Evolutionary conservation across 306 rosid genomes (phyloP).

Genomic region (Cercis canadensis): DNA sequence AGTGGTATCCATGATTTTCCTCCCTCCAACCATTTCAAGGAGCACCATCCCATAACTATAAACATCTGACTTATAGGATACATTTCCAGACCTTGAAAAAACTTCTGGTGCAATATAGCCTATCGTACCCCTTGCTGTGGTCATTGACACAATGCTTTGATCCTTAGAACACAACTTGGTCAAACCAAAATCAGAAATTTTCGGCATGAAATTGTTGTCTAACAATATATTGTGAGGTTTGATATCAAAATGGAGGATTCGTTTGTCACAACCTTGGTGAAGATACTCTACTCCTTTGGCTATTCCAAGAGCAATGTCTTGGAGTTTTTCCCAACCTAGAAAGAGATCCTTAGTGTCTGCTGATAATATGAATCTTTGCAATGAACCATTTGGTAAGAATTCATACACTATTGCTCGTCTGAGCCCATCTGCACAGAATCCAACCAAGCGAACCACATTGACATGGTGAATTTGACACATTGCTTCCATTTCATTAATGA

Average conservation of each 20-base stretch:
- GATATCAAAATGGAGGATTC: conserved; percentile 45
- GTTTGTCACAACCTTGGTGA: conserved; percentile 46
- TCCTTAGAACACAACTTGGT: conserved; percentile 33
- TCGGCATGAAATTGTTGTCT: conserved; percentile 16
- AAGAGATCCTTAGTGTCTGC: conserved; percentile 11
- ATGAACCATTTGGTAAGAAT: conserved; percentile 40
- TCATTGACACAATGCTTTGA: conserved; percentile 35
- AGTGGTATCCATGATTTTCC: conserved; percentile 28
- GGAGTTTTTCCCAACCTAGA: conserved; percentile 43
- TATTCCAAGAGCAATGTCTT: conserved; percentile 33
- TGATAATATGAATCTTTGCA: conserved; percentile 41
- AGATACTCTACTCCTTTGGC: conserved; percentile 46
- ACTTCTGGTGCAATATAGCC: conserved; percentile 39
- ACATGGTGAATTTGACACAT: conserved; percentile 48
- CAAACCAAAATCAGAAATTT: conserved; percentile 37
- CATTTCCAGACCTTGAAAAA: conserved; percentile 16
- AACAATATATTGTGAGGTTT: conserved; percentile 28
- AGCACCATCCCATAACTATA: conserved; percentile 35
- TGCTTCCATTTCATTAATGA: conserved; percentile 51
- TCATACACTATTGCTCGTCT: conserved; percentile 40
- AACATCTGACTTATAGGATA: conserved; percentile 26
- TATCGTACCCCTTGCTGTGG: conserved; percentile 30
- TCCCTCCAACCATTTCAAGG: conserved; percentile 32
- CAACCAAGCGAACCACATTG: conserved; percentile 45
- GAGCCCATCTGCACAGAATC: conserved; percentile 44